Conservation (phyloP, 192 early-diverging fungal species). For the Umbelopsis vinacea region DNA sequence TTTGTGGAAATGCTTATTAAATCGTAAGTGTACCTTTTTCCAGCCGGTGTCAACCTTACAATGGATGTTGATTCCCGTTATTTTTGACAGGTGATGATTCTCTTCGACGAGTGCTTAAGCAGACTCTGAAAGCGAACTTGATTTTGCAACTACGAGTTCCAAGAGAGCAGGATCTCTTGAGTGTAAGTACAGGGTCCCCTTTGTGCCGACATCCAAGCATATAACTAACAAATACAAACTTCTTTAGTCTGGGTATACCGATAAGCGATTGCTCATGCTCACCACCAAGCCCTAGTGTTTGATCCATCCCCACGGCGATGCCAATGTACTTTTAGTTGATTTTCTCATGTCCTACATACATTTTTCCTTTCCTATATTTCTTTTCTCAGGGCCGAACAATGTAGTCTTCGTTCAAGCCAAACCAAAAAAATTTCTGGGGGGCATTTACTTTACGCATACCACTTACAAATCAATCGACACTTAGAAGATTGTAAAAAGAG, state of each 20-base stretch:
- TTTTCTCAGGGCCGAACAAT: neutral
- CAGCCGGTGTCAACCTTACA: neutral
- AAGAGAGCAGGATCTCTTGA: slow-evolving; percentile 42
- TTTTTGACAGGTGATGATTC: slow-evolving; percentile 43
- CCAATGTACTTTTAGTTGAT: slow-evolving; percentile 19
- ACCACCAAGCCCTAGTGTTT: slow-evolving; percentile 26
- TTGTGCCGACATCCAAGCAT: neutral
- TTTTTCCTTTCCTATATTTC: neutral
- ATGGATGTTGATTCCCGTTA: neutral
- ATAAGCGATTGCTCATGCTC: slow-evolving; percentile 40
- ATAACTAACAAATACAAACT: neutral
- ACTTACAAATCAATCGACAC: too few species aligned
- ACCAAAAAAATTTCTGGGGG: too few species aligned
- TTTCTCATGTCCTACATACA: neutral
- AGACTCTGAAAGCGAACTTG: slow-evolving; percentile 33
- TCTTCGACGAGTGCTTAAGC: slow-evolving; percentile 40
- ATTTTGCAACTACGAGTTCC: slow-evolving; percentile 44
- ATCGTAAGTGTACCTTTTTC: slow-evolving; percentile 31
- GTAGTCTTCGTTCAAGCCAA: neutral
- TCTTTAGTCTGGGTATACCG: slow-evolving; percentile 43
- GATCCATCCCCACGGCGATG: neutral
- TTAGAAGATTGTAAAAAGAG: too few species aligned
- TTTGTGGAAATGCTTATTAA: slow-evolving; percentile 45
- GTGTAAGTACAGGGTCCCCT: slow-evolving; percentile 29
- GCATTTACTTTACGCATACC: too few species aligned